phyloP scores from a whole-genome alignment of 768 basidiomycete genomes.

The Termitomyces sp. region DNA sequence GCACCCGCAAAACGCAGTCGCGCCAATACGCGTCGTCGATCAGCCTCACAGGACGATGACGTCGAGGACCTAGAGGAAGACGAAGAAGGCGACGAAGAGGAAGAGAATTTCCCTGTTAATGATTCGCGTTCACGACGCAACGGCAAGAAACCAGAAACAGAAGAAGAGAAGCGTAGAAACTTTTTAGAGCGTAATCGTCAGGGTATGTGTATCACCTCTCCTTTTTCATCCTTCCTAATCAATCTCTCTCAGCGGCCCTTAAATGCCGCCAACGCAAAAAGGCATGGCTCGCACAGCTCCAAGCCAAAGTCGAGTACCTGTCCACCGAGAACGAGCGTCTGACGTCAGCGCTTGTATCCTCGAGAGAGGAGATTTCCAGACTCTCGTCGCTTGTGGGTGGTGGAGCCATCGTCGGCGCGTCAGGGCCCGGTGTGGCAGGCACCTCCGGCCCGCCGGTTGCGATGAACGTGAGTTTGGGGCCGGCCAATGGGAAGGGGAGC shows the following conservation, averaged over 20 bases:
- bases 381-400: constrained; percentile 70
- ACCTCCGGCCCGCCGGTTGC: background rate
- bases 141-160: constrained; percentile 86
- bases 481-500: constrained; percentile 1
- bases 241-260: constrained; percentile 70
- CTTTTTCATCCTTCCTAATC: constrained; percentile 1
- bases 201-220: constrained; percentile 54
- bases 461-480: constrained; percentile 1
- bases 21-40: constrained; percentile 28
- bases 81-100: constrained; percentile 19
- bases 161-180: constrained; percentile 96
- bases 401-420: constrained; percentile 47
- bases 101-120: background rate
- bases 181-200: constrained; percentile 97
- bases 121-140: constrained; percentile 9
- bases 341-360: constrained; percentile 77
- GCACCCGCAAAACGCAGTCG: constrained; percentile 38
- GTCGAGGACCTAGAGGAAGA: constrained; percentile 42
- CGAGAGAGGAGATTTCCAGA: constrained; percentile 89
- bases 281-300: constrained; percentile 91
- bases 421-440: constrained; percentile 24
- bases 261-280: constrained; percentile 99
- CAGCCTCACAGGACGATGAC: constrained; percentile 24
- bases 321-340: constrained; percentile 94
- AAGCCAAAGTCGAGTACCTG: constrained; percentile 90